Percentiles rank a stretch among this genome's conserved stretches.
phyloP scores from a whole-genome alignment of 257 asterid genomes.

The Prunella vulgaris region DNA sequence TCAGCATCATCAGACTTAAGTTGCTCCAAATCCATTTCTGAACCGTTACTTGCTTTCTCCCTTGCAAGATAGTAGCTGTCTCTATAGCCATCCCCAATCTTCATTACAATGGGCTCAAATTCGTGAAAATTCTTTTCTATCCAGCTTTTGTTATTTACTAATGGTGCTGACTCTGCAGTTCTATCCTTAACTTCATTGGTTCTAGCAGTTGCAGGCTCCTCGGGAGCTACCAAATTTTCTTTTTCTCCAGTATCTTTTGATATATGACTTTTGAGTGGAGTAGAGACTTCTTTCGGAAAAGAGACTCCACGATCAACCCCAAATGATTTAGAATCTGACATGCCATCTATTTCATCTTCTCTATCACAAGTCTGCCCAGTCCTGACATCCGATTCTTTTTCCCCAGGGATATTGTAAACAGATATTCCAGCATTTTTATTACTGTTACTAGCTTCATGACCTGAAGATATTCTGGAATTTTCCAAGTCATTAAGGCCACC shows the following conservation, averaged over 20 bases:
- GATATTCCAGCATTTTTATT: conserved; percentile 26
- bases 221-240: conserved; percentile 17
- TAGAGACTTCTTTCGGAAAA: conserved; percentile 10
- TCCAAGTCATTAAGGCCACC: conserved; percentile 20
- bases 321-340: conserved; percentile 21
- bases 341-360: conserved; percentile 15
- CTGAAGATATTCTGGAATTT: conserved; percentile 25
- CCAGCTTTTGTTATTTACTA: conserved; percentile 58
- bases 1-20: conserved; percentile 43
- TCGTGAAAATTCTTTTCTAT: conserved; percentile 74
- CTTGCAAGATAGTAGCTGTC: conserved; percentile 64
- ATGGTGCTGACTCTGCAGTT: conserved; percentile 29
- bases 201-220: conserved; percentile 29
- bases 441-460: conserved; percentile 24
- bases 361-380: conserved; percentile 17
- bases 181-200: conserved; percentile 26
- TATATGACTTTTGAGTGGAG: conserved; percentile 22
- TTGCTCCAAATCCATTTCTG: conserved; percentile 35
- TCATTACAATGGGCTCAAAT: conserved; percentile 70
- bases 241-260: conserved; percentile 29
- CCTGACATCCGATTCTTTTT: conserved; percentile 21
- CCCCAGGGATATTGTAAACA: conserved; percentile 6
- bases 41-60: conserved; percentile 49
- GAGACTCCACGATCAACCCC: conserved; percentile 21
- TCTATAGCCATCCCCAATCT: conserved; percentile 66